Conservation (phyloP, 2,329 filamentous ascomycete genomes). For the Clonostachys sp. region DNA sequence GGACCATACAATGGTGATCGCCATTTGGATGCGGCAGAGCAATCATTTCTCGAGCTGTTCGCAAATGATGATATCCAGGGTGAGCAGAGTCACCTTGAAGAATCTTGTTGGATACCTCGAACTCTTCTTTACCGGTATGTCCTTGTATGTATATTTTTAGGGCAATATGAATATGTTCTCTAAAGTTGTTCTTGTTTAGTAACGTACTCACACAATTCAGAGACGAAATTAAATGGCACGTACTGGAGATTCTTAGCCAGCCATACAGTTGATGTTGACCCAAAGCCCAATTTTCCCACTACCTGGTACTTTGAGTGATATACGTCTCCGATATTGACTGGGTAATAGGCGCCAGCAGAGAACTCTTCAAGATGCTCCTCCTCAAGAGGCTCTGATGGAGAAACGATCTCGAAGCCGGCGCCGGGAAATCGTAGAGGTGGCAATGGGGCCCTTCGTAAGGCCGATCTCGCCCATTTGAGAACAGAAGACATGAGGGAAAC, state of each 20-base stretch:
- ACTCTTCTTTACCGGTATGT: slow-evolving; percentile 6
- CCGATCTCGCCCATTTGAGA: too few relatives aligned
- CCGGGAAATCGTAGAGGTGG: slow-evolving; percentile 3
- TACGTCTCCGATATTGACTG: slow-evolving; percentile 28
- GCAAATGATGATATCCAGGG: slow-evolving; percentile 18
- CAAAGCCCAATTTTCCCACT: slow-evolving; percentile 32
- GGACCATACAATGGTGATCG: slow-evolving; percentile 25
- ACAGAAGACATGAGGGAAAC: too few relatives aligned
- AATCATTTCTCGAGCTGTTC: slow-evolving; percentile 21
- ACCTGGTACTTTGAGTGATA: slow-evolving; percentile 31
- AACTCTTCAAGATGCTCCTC: slow-evolving; percentile 11
- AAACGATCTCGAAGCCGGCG: slow-evolving; percentile 4
- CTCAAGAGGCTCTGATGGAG: slow-evolving; percentile 5
- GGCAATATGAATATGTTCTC: neutral
- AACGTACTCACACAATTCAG: too few relatives aligned
- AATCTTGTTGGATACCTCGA: slow-evolving; percentile 8
- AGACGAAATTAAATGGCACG: neutral
- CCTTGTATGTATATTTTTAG: slow-evolving; percentile 11
- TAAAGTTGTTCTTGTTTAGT: neutral
- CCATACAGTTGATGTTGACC: slow-evolving; percentile 37
- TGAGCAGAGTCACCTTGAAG: slow-evolving; percentile 12
- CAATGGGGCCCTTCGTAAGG: too few relatives aligned
- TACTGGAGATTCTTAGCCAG: slow-evolving; percentile 17
- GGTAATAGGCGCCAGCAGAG: slow-evolving; percentile 13
- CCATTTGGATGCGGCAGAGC: slow-evolving; percentile 7